Conservation (phyloP, 176 grass and related monocot species). For the Avena insularis region DNA sequence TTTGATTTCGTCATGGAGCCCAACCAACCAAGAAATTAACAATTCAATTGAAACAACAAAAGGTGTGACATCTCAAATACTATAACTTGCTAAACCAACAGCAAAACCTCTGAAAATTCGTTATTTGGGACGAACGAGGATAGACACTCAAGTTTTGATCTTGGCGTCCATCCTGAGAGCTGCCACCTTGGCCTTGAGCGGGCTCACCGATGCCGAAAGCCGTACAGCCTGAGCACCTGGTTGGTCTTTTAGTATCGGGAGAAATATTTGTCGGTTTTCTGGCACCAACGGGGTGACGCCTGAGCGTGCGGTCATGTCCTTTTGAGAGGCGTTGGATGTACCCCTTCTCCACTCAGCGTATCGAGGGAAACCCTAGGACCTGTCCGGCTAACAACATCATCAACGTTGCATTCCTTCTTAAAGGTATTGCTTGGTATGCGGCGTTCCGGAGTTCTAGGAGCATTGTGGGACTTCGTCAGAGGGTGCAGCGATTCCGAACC, state of each 20-base stretch:
- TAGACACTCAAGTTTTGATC: conserved; percentile 23
- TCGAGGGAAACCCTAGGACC: no score
- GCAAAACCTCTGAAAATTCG: background rate
- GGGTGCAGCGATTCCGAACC: no score
- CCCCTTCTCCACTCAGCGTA: no score
- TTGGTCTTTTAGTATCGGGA: background rate
- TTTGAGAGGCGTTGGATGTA: no score
- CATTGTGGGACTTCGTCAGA: no score
- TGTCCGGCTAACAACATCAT: no score
- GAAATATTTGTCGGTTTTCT: no score
- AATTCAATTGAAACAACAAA: background rate
- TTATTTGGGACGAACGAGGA: background rate
- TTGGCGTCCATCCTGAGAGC: conserved; percentile 54
- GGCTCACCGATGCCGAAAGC: conserved; percentile 49
- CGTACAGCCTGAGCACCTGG: conserved; percentile 76
- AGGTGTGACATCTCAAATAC: background rate
- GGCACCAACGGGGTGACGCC: no score
- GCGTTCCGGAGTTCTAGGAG: no score
- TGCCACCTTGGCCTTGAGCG: conserved; percentile 51
- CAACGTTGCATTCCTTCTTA: no score
- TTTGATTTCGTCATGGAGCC: background rate
- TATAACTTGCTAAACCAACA: background rate
- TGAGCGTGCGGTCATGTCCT: no score
- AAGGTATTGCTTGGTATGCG: no score
- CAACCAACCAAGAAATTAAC: background rate